Evolutionary conservation across 192 early-diverging fungal genomes (phyloP).

Genomic region (Chytriomyces hyalinus): DNA sequence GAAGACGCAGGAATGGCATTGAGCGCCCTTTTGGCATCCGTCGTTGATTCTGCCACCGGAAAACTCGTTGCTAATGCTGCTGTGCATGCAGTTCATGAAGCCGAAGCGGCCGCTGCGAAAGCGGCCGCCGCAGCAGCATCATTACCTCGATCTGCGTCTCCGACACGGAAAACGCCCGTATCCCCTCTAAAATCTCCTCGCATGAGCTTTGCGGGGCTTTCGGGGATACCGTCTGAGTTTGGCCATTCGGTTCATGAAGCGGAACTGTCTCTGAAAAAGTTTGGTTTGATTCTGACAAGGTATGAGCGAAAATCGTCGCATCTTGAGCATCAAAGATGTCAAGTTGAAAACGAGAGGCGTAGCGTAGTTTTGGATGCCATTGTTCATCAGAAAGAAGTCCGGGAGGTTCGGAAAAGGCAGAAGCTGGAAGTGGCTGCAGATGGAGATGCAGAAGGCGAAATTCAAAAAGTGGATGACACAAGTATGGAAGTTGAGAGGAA

Average conservation of each 20-base stretch:
- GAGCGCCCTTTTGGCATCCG: constrained; percentile 84
- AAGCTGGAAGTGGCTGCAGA: constrained; percentile 4
- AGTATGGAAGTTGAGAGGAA: background rate
- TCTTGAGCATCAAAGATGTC: constrained; percentile 77
- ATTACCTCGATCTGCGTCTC: background rate
- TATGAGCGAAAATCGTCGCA: constrained; percentile 87
- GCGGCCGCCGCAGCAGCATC: background rate
- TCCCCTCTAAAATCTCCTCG: background rate
- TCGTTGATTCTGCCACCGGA: constrained; percentile 86
- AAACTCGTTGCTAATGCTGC: constrained; percentile 87
- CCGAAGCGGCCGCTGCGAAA: background rate
- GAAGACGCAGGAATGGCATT: constrained; percentile 93
- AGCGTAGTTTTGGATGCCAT: constrained; percentile 9
- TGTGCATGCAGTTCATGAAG: constrained; percentile 34
- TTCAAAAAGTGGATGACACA: background rate
- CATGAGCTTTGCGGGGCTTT: constrained; percentile 68
- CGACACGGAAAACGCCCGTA: background rate
- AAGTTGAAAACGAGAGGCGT: constrained; percentile 22
- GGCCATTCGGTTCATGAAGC: background rate
- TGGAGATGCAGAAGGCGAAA: background rate
- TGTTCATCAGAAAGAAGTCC: background rate
- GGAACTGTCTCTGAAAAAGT: constrained; percentile 84
- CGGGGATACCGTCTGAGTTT: constrained; percentile 73
- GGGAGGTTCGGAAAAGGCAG: constrained; percentile 8
- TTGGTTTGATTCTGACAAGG: constrained; percentile 88